Base-by-base conservation (phyloP, 2,329 filamentous ascomycete genomes). In the Furcasterigmium sp. region DNA sequence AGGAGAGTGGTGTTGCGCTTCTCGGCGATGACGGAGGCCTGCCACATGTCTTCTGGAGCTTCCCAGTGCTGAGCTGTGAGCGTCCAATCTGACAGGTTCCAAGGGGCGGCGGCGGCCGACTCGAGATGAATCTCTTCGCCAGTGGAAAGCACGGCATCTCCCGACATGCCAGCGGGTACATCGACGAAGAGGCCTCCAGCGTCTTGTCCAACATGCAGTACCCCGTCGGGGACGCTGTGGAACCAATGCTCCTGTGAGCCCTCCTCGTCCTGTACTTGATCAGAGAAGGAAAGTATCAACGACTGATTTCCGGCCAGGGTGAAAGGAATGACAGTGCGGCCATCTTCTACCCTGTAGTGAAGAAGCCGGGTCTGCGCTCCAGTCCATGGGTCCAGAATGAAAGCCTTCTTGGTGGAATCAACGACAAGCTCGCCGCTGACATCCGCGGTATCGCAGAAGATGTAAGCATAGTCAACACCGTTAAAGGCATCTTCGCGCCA, bases 41-140 rank as follows among this genome's bases (percentile, higher is more conserved):
- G 28, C 3, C 18, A n/a, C 13, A 49, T 32, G 14, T 47, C 32
- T 11, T 34, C 30, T 2, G 47, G 45, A 3, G 45, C 42, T 14
- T 47, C 47, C 42, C 47, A 49, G 11, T 43, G 45, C 14, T 47
- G 45, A 8, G 40, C 35, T 2, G 34, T 17, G 3, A 49, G 39
- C 2, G 21, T 25, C 47, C 47, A 49, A 4, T 20, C 5, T 2
- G 9, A 3, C 10, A 47, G 39, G 14, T 49, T 23, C 14, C 42
- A 44, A 9, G 44, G 2, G 1, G 18, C 30, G 3, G 41, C 13
- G 3, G 25, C 41, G 17, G 29, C 14, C 1, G 40, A 42, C 5
- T 36, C 13, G n/a, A 32, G 29, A 5, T 5, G 13, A 14, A 32
- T 15, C 29, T 32, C 29, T 14, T 13, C 21, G 8, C 41, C 26